These are phyloP conservation scores for Colletotrichum sp. DNA, from an alignment of 2,329 filamentous ascomycete genomes.

Conservation along the genomic window DNA sequence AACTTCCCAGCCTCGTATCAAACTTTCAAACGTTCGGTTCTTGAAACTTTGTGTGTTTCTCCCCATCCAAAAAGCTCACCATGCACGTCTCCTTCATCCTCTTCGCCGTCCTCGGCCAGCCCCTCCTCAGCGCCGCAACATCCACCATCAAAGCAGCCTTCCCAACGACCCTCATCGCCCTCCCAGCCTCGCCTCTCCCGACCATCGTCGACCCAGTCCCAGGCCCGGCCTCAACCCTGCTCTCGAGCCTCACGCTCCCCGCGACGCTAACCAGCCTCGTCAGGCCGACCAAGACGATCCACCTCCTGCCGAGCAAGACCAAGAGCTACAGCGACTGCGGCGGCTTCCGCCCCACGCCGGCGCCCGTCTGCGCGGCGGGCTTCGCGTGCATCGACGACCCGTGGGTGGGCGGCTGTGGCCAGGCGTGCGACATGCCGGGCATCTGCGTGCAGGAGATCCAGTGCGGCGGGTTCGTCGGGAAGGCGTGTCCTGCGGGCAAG, in stretches of 20 bases:
- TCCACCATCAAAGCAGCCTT: background rate
- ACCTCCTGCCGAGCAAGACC: background rate
- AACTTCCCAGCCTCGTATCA: background rate
- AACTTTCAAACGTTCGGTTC: background rate
- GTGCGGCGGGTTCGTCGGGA: constrained; percentile 31
- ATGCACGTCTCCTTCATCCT: background rate
- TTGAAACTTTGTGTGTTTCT: background rate
- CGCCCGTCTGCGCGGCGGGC: constrained; percentile 26
- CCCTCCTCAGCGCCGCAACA: background rate
- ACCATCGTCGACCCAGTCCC: background rate
- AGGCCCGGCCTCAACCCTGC: background rate
- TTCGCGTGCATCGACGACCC: constrained; percentile 37
- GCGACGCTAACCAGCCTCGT: background rate
- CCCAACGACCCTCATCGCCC: background rate
- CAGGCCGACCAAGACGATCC: background rate
- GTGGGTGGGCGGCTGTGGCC: constrained; percentile 32
- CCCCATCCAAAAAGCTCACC: background rate
- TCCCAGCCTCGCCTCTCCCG: background rate
- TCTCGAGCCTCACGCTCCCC: background rate
- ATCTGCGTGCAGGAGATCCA: constrained; percentile 30
- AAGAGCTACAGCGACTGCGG: constrained; percentile 34
- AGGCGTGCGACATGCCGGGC: constrained; percentile 38
- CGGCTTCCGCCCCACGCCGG: constrained; percentile 28
- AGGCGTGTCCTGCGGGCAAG: constrained; percentile 25
- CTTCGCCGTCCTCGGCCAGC: constrained; percentile 3